Evolutionary conservation across 2,329 filamentous ascomycete genomes (phyloP), one percentile per base, ranked within the genome.

Genomic region (Epichloe uncinata): DNA sequence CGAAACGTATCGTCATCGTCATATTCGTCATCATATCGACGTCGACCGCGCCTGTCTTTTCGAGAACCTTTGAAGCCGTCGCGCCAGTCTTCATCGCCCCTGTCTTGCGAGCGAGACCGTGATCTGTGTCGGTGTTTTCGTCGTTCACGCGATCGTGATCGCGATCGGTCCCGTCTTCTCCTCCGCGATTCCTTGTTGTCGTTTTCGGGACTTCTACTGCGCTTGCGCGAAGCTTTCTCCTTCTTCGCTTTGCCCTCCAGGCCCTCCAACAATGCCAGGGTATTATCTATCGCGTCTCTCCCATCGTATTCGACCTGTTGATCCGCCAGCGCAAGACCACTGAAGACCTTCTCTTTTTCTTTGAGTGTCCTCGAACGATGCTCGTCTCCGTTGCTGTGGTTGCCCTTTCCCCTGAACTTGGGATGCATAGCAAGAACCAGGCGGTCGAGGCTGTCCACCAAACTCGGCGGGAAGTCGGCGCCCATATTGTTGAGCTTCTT

Each of bases 361-460:
- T 85, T 80, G 3, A 80, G 57, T 2, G 75, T 75, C 60, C 62
- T 60, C 47, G 58, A 67, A 50, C 63, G 66, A 34, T 65, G 65
- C 37, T 70, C 69, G 18, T 68, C 65, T 41, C 70, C 69, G 35
- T 67, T 65, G 16, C 66, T 66, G 0, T 62, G 57, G 8, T 58
- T 57, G 57, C 66, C 58, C 12, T 78, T 73, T 43, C 72, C 72
- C 66, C 89, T 95, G 69, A 91, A 85, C 58, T 87, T 87, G 1
- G 94, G 93, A 60, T 98, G 93, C 78, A 98, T 84, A 3, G 88
- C 88, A 55, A 84, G 72, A 33, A 97, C 84, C 36, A 97, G 70
- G 7, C 91, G 85, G 64, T 97, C 90, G 59, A 98, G 81, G 64
- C 88, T 96, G 64, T 95, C 87, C 50, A 95, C 77, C 58, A 98